These are phyloP conservation scores for Colletotrichum cereale DNA, from an alignment of 2,329 filamentous ascomycete genomes.

Conservation along the genomic window DNA sequence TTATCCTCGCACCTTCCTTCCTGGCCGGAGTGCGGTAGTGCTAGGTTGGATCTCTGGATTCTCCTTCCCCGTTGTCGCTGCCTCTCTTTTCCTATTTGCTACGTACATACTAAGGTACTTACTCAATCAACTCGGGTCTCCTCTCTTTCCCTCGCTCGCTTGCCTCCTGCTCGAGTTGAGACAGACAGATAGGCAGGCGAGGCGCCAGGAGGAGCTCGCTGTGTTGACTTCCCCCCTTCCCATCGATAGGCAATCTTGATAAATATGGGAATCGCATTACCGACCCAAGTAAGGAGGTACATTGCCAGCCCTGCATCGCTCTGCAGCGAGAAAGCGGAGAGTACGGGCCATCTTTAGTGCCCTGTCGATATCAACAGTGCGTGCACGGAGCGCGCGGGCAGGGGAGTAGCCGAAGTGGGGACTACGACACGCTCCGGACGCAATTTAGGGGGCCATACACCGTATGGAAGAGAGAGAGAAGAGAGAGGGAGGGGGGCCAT, in stretches of 20 bases:
- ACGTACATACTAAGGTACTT: not conserved
- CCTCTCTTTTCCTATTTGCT: not conserved
- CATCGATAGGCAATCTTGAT: slow-evolving; percentile 21
- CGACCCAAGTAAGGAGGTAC: slow-evolving; percentile 11
- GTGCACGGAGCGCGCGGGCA: slow-evolving; percentile 35
- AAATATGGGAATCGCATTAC: slow-evolving; percentile 22
- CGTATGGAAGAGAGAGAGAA: not conserved
- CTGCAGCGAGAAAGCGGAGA: not conserved
- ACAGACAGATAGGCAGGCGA: not conserved
- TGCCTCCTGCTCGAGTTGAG: not conserved
- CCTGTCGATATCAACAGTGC: slow-evolving; percentile 19
- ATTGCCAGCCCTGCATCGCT: slow-evolving; percentile 1
- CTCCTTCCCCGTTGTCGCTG: not conserved
- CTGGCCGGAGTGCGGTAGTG: not conserved
- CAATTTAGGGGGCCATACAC: slow-evolving; percentile 26
- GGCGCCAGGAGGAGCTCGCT: not conserved
- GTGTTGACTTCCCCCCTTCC: not conserved
- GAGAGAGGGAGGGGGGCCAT: not conserved
- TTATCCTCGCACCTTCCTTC: slow-evolving; percentile 10
- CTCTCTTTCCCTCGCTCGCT: not conserved
- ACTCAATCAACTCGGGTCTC: not conserved
- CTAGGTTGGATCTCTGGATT: not conserved
- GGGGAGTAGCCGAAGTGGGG: slow-evolving; percentile 19
- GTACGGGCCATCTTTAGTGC: not conserved
- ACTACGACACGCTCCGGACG: slow-evolving; percentile 20